Conservation (phyloP, 2,329 filamentous ascomycete species). For the Ophiostoma pallidulum region DNA sequence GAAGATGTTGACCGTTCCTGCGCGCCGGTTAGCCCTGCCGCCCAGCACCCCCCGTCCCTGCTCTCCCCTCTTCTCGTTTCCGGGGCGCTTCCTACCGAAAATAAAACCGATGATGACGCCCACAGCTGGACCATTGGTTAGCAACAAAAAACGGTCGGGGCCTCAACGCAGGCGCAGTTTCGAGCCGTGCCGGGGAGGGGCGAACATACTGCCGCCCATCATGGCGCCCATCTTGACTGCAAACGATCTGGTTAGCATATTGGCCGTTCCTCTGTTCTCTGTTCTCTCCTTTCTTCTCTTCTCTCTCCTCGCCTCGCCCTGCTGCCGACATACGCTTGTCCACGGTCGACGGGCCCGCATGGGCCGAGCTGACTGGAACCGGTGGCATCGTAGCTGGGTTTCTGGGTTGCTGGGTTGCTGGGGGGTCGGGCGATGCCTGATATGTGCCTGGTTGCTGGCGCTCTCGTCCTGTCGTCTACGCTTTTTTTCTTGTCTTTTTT, state of each 20-base stretch:
- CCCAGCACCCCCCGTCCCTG: not conserved
- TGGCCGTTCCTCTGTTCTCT: not conserved
- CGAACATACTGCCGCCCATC: constrained; percentile 88
- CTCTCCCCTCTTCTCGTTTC: not conserved
- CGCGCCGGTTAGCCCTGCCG: not conserved
- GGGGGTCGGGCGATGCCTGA: not conserved
- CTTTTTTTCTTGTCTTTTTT: not conserved
- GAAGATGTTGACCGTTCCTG: constrained; percentile 89
- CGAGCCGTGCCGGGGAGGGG: not conserved
- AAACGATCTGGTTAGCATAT: constrained; percentile 21
- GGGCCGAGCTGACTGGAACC: constrained; percentile 22
- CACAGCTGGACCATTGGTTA: constrained; percentile 56
- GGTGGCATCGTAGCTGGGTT: constrained; percentile 25
- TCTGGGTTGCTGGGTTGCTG: not conserved
- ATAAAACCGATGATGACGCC: constrained; percentile 97
- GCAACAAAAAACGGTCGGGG: constrained; percentile 10
- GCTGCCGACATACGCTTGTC: constrained; percentile 41
- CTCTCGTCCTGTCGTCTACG: not conserved
- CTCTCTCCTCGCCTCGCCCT: not conserved
- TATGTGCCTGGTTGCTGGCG: not conserved
- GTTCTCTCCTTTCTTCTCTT: not conserved
- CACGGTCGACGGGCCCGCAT: constrained; percentile 38
- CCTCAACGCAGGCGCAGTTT: not conserved
- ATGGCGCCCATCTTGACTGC: constrained; percentile 95
- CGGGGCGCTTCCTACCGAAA: constrained; percentile 55